Percentiles rank a stretch among this genome's conserved stretches.
phyloP scores from a whole-genome alignment of 2,329 filamentous ascomycete species.

The Furcasterigmium sp. region DNA sequence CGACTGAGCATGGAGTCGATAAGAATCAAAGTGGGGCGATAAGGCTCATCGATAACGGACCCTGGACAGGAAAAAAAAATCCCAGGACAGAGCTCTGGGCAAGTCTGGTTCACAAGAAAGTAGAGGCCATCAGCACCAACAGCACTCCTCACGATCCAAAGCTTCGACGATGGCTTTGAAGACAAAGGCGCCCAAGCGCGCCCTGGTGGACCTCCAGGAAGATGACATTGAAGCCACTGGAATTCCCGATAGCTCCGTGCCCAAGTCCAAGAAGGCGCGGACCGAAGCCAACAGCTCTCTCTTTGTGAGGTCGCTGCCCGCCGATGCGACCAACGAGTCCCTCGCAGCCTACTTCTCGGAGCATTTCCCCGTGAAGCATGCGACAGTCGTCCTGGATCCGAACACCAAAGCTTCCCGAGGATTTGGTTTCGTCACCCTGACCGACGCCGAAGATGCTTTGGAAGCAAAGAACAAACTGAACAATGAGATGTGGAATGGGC shows the following conservation, averaged over 20 bases:
- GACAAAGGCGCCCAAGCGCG: conserved; percentile 11
- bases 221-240: conserved; percentile 10
- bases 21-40: conserved; percentile 1
- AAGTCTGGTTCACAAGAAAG: too few species aligned
- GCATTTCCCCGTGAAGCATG: conserved; percentile 91
- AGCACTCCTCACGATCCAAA: neutral
- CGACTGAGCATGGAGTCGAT: conserved; percentile 9
- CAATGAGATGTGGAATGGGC: conserved; percentile 70
- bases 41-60: neutral
- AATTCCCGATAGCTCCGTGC: conserved; percentile 16
- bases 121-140: conserved; percentile 7
- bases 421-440: conserved; percentile 95
- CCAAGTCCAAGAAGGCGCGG: conserved; percentile 46
- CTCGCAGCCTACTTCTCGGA: conserved; percentile 90
- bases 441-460: conserved; percentile 84
- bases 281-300: conserved; percentile 65
- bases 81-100: neutral
- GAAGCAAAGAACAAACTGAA: conserved; percentile 78
- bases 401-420: conserved; percentile 83
- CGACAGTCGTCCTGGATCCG: conserved; percentile 83
- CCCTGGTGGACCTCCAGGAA: conserved; percentile 9
- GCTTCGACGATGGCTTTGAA: conserved; percentile 6
- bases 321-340: conserved; percentile 71
- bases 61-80: conserved; percentile 8
- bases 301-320: conserved; percentile 84